These are phyloP conservation scores for Trichoderma asperellum DNA, from an alignment of 2,329 filamentous ascomycete species.

Conservation along the genomic window DNA sequence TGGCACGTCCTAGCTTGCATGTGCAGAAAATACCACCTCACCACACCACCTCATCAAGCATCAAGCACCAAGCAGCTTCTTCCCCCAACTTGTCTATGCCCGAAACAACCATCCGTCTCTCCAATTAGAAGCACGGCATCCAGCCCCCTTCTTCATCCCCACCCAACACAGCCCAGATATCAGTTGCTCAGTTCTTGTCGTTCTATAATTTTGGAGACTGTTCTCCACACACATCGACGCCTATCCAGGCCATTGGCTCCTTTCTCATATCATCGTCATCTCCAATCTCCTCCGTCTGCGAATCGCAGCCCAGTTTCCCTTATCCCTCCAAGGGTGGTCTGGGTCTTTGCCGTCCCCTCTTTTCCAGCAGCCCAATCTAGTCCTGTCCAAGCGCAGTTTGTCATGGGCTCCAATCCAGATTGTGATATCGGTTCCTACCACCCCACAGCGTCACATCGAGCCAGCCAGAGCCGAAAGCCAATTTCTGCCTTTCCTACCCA, in stretches of 20 bases:
- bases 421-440: conserved; percentile 5
- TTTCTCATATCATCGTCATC: conserved; percentile 16
- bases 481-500: conserved; percentile 21
- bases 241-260: conserved; percentile 17
- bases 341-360: background rate
- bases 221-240: conserved; percentile 20
- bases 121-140: conserved; percentile 7
- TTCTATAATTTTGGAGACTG: background rate
- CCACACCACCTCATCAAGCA: conserved; percentile 24
- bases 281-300: background rate
- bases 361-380: background rate
- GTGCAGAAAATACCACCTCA: conserved; percentile 24
- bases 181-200: background rate
- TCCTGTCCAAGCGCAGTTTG: background rate
- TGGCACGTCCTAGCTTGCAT: conserved; percentile 12
- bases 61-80: conserved; percentile 11
- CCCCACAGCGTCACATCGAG: conserved; percentile 20
- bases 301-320: conserved; percentile 2
- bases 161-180: conserved; percentile 20
- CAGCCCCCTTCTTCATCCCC: background rate
- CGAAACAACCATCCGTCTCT: conserved; percentile 7
- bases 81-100: conserved; percentile 12
- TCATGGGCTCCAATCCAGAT: conserved; percentile 8
- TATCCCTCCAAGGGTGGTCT: background rate
- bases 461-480: conserved; percentile 16